phyloP scores from a whole-genome alignment of 2,329 filamentous ascomycete species.

The Epichloe gansuensis region DNA sequence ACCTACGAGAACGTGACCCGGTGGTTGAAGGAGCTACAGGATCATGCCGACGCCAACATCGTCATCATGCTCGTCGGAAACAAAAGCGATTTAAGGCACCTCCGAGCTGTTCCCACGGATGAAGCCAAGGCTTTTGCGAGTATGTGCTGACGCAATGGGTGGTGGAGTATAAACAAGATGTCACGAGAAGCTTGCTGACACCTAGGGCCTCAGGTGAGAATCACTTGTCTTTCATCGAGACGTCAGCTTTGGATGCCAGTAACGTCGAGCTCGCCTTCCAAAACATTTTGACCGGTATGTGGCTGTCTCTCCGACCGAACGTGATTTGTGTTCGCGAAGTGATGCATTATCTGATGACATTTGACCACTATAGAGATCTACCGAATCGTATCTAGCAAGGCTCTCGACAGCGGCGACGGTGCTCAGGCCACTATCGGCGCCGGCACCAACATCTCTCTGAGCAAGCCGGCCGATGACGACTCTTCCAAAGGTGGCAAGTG shows the following conservation, averaged over 20 bases:
- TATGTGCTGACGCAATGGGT: constrained; percentile 29
- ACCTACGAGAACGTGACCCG: constrained; percentile 98
- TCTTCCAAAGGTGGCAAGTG: constrained; percentile 71
- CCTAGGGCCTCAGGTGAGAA: constrained; percentile 62
- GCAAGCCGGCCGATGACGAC: constrained; percentile 66
- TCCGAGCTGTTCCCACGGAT: constrained; percentile 92
- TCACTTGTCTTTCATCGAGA: constrained; percentile 98
- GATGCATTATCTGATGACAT: background rate
- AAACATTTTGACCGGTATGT: constrained; percentile 92
- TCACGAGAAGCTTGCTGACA: constrained; percentile 2
- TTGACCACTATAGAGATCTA: constrained; percentile 67
- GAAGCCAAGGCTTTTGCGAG: constrained; percentile 97
- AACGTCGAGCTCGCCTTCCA: constrained; percentile 99
- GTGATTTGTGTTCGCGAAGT: background rate
- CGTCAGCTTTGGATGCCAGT: constrained; percentile 94
- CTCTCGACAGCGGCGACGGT: constrained; percentile 78
- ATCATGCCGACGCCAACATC: constrained; percentile 97
- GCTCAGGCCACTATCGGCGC: constrained; percentile 68
- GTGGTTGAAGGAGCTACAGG: constrained; percentile 97
- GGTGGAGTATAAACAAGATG: background rate
- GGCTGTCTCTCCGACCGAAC: background rate
- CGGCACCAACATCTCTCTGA: constrained; percentile 75
- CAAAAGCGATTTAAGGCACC: constrained; percentile 99
- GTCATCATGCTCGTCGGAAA: constrained; percentile 99
- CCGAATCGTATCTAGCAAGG: constrained; percentile 96